Evolutionary conservation across 768 basidiomycete species (phyloP).

Genomic region (Cyclocybe aegerita): DNA sequence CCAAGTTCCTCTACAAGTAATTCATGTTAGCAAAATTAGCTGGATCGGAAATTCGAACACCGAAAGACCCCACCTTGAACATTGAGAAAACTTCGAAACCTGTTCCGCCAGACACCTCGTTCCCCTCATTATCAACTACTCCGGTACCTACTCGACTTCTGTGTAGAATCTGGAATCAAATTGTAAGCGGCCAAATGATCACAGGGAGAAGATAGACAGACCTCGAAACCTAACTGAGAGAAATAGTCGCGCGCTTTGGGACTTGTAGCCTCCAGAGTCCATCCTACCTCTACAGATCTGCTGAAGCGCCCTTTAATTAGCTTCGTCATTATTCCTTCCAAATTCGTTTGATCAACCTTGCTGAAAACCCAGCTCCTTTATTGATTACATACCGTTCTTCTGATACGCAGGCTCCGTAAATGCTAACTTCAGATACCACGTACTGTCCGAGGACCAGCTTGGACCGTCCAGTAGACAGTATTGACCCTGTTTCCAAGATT

Average conservation of each 20-base stretch:
- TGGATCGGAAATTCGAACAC: background rate
- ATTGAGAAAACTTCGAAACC: constrained; percentile 13
- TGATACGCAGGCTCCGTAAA: constrained; percentile 4
- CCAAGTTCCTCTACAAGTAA: background rate
- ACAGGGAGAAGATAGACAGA: background rate
- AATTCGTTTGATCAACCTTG: background rate
- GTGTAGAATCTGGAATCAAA: constrained; percentile 6
- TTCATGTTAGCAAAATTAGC: background rate
- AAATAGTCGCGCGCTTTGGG: constrained; percentile 1
- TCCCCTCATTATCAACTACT: constrained; percentile 1
- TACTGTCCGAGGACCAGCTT: constrained; percentile 4
- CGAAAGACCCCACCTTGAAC: constrained; percentile 3
- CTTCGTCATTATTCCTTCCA: background rate
- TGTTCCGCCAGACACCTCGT: background rate
- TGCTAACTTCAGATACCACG: constrained; percentile 8
- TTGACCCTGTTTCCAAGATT: constrained; percentile 4
- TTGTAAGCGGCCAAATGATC: background rate
- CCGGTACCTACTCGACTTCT: constrained; percentile 5
- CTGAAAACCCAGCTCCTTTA: background rate
- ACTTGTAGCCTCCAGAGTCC: constrained; percentile 5
- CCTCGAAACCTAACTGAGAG: constrained; percentile 6
- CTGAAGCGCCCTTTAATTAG: background rate
- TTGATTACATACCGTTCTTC: background rate
- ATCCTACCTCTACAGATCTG: background rate
- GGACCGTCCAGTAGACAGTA: constrained; percentile 4